phyloP scores from a whole-genome alignment of 768 basidiomycete genomes.

The Chiua virens region DNA sequence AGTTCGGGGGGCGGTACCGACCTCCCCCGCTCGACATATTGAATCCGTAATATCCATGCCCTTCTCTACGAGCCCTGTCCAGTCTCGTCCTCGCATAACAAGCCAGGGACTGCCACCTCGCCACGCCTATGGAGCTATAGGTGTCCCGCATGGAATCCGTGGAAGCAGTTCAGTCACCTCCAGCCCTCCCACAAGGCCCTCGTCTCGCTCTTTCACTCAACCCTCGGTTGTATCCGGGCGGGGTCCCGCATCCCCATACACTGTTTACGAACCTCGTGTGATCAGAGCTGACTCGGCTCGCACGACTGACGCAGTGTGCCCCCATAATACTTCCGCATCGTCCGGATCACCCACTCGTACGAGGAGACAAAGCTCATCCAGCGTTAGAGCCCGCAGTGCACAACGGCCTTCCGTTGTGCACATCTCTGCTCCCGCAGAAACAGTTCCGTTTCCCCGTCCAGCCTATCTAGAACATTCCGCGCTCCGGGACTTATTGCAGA shows the following conservation, averaged over 20 bases:
- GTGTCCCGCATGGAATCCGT: constrained; percentile 41
- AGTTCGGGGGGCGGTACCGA: constrained; percentile 46
- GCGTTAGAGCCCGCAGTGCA: constrained; percentile 22
- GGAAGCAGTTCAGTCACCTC: constrained; percentile 32
- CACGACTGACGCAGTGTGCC: constrained; percentile 43
- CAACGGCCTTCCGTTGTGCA: constrained; percentile 30
- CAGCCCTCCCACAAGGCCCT: constrained; percentile 40
- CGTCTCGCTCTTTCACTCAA: constrained; percentile 45
- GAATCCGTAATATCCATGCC: constrained; percentile 69
- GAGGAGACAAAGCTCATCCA: constrained; percentile 46
- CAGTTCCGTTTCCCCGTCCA: constrained; percentile 58
- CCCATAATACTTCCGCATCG: constrained; percentile 36
- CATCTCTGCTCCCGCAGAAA: constrained; percentile 30
- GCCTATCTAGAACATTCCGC: constrained; percentile 77
- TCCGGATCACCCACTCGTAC: constrained; percentile 45
- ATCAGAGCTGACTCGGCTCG: constrained; percentile 55
- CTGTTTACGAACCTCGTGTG: constrained; percentile 63
- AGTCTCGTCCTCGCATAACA: constrained; percentile 41
- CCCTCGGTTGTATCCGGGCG: constrained; percentile 33
- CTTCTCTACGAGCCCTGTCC: constrained; percentile 37
- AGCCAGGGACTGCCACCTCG: constrained; percentile 33
- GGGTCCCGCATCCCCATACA: constrained; percentile 29
- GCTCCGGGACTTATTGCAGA: constrained; percentile 66
- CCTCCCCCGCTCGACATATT: constrained; percentile 55
- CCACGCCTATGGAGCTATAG: constrained; percentile 32